Evolutionary conservation across 352 stramenopile species (phyloP), one percentile per base, ranked within the genome.

Genomic region (Pythium phragmiticola): DNA sequence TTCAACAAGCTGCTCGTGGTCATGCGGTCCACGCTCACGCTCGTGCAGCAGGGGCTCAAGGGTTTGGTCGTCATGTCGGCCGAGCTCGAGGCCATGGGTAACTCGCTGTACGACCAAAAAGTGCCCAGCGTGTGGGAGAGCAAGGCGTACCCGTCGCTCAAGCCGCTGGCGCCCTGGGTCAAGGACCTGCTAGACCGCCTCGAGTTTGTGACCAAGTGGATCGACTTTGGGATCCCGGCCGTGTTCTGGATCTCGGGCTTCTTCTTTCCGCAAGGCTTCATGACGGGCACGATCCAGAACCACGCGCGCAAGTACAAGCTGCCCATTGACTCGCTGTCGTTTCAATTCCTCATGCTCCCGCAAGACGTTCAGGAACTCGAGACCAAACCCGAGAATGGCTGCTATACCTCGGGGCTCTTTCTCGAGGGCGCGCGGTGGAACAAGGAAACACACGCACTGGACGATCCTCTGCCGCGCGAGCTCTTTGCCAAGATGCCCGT

Each of bases 221-320:
- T 96, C 23, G 75, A 75, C 1, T 55, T 87, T 30, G 87, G 87
- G 14, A 93, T 92, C 49, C 87, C 87, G 5, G 55, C 75, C 1
- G 86, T 94, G 26, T 97, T 97, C 48, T 97, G 89, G 88, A 81
- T 98, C 56, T 92, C 84, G 5, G 89, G 92, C 9, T 97, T 98
- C 59, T 97, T 96, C 78, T 98, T 98, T 65, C 90, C 91, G 1
- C 87, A 96, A 66, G 87, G 88, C 8, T 97, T 97, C 68, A 83
- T 98, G 61, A 98, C 92, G 0, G 90, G 88, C 19, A 94, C 84
- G 43, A 80, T 97, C 50, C 93, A 98, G 72, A 98, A 98, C 73
- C 91, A 96, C 61, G 93, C 93, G 2, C 82, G 93, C 13, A 75
- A 79, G 52, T 95, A 96, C 69, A 75, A 88, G 8, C 72, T 97